Evolutionary conservation across 768 basidiomycete species (phyloP), one percentile per base, ranked within the genome.

Genomic region (Mycena belliarum): DNA sequence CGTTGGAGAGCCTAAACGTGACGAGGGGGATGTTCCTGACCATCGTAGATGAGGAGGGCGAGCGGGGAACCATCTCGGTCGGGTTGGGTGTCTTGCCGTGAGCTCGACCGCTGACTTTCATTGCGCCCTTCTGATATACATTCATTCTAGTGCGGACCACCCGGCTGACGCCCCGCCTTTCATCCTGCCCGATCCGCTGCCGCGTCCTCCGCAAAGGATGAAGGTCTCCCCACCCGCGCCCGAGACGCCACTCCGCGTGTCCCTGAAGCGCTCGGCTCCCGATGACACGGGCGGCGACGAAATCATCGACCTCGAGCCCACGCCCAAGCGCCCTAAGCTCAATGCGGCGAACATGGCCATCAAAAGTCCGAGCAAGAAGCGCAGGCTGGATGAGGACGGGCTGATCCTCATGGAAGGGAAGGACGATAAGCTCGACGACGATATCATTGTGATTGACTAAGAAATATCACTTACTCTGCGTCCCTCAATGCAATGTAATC

Each of bases 31-130:
- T 88, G 74, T 96, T 97, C 75, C 67, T 98, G 67, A 85, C 86
- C 6, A 88, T 98, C 32, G 87, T 87, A 5, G 95, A 98, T 69
- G 95, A 97, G 65, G 92, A 95, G 28, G 90, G 83, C 6, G 86
- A 85, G 56, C 81, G 77, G 71, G 84, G 79, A 11, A 91, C 88
- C 2, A 81, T 96, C 26, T 79, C 85, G 8, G 78, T 95, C 18
- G 89, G 82, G 0, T 67, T 96, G 40, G 82, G 85, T 47, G 72
- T 74, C 24, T 76, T 92, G 52, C 87, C 91, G 91, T 93, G 65
- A 69, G 91, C 84, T 28, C 29, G 20, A 52, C 35, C 29, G 46
- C 20, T 18, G 35, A 35, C n/a, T 7, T 44, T 25, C 25, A 8
- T 64, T 32, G 21, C 16, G 12, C n/a, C n/a, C 32, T 52, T 32